A percentile compares a stretch with the other conserved stretches of the same genome.
Evolutionary conservation across 805 yeast species (phyloP).

Genomic region (Saccharomyces paradoxus): DNA sequence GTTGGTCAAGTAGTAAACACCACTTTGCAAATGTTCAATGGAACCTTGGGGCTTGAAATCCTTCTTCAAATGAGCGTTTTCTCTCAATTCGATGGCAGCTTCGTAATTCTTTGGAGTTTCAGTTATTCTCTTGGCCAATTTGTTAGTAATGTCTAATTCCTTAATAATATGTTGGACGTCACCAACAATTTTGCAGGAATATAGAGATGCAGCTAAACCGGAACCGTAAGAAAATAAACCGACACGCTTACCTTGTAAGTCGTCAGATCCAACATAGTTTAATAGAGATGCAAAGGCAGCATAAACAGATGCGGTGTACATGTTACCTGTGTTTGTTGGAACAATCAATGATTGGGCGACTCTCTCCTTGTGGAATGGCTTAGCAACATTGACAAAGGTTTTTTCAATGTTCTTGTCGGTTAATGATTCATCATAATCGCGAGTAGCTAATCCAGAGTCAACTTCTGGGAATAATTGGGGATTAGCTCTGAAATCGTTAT

Average conservation of each 20-base stretch:
- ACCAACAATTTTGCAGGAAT: slow-evolving; percentile 70
- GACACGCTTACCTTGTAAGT: slow-evolving; percentile 73
- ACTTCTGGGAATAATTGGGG: slow-evolving; percentile 59
- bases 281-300: slow-evolving; percentile 78
- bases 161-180: slow-evolving; percentile 64
- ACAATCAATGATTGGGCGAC: slow-evolving; percentile 75
- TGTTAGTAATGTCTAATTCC: slow-evolving; percentile 57
- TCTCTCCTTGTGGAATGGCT: slow-evolving; percentile 56
- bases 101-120: slow-evolving; percentile 77
- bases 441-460: slow-evolving; percentile 39
- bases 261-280: slow-evolving; percentile 63
- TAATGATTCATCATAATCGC: slow-evolving; percentile 70
- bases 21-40: slow-evolving; percentile 59
- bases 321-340: slow-evolving; percentile 96
- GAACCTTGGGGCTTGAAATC: slow-evolving; percentile 72
- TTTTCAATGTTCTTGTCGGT: slow-evolving; percentile 78
- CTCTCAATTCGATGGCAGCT: slow-evolving; percentile 75
- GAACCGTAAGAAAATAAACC: slow-evolving; percentile 96
- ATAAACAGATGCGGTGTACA: slow-evolving; percentile 93
- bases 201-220: slow-evolving; percentile 89
- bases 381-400: slow-evolving; percentile 69
- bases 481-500: slow-evolving; percentile 75
- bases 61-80: slow-evolving; percentile 78
- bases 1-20: slow-evolving; percentile 75
- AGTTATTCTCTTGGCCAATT: slow-evolving; percentile 50